Evolutionary conservation across 345 rosid species (phyloP).

Genomic region (Physaria fendleri): DNA sequence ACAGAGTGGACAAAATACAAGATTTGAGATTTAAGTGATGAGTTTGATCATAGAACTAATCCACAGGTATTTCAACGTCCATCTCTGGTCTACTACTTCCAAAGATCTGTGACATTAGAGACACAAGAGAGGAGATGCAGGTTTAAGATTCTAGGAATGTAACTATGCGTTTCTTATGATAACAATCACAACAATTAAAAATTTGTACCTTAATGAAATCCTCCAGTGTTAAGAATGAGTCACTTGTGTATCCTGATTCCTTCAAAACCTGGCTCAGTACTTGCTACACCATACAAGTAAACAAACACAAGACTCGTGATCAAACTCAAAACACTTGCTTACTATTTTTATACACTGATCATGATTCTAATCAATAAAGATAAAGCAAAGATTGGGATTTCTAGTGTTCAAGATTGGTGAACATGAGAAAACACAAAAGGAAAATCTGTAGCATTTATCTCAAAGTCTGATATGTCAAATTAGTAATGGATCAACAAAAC

Average conservation of each 20-base stretch:
- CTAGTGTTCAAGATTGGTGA: not conserved
- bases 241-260: conserved; percentile 67
- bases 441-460: not conserved
- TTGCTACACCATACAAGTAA: conserved; percentile 42
- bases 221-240: conserved; percentile 43
- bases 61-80: conserved; percentile 85
- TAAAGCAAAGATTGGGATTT: not conserved
- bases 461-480: not conserved
- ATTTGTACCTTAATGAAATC: conserved; percentile 62
- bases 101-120: conserved; percentile 42
- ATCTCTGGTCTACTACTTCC: conserved; percentile 50
- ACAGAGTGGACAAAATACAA: conserved; percentile 9
- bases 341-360: not conserved
- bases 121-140: not conserved
- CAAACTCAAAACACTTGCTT: not conserved
- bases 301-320: not conserved
- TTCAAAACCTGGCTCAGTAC: conserved; percentile 64
- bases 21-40: not conserved
- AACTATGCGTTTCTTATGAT: not conserved
- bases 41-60: conserved; percentile 30
- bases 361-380: conserved; percentile 13
- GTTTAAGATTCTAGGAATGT: not conserved
- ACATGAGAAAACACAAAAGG: not conserved
- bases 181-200: not conserved
- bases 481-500: not conserved